phyloP scores from a whole-genome alignment of 805 yeast species.

The Grigorovia humatica region DNA sequence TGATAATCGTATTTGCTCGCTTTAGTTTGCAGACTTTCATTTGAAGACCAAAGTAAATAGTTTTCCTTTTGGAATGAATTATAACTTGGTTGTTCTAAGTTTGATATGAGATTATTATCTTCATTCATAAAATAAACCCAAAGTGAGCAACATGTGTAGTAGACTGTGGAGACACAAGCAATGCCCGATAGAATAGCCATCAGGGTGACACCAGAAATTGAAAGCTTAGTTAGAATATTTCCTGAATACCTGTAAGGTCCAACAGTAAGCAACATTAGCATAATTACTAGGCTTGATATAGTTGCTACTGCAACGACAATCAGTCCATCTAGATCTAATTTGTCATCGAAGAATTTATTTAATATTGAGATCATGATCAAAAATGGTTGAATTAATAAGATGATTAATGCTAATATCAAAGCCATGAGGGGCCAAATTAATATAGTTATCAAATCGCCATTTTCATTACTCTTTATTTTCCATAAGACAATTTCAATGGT shows the following conservation, averaged over 20 bases:
- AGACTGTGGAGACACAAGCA: slow-evolving; percentile 26
- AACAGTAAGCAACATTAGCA: slow-evolving; percentile 11
- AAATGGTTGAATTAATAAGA: slow-evolving; percentile 25
- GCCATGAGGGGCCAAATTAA: slow-evolving; percentile 24
- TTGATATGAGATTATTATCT: neutral
- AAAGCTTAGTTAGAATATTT: slow-evolving; percentile 24
- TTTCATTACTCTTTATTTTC: slow-evolving; percentile 20
- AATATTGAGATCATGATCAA: slow-evolving; percentile 20
- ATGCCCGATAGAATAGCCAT: slow-evolving; percentile 27
- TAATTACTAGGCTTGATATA: slow-evolving; percentile 8
- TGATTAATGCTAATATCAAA: slow-evolving; percentile 10
- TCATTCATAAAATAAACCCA: slow-evolving; percentile 8
- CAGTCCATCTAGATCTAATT: slow-evolving; percentile 14
- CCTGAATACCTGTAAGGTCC: slow-evolving; percentile 25
- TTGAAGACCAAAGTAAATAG: slow-evolving; percentile 19
- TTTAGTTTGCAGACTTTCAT: slow-evolving; percentile 10
- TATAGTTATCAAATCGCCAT: slow-evolving; percentile 14
- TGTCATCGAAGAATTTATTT: slow-evolving; percentile 25
- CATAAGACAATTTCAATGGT: slow-evolving; percentile 26
- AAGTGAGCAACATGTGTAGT: slow-evolving; percentile 13
- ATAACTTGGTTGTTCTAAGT: neutral
- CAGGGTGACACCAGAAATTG: slow-evolving; percentile 25
- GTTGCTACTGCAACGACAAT: slow-evolving; percentile 13
- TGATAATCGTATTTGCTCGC: slow-evolving; percentile 13
- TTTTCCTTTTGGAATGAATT: slow-evolving; percentile 9